phyloP scores from a whole-genome alignment of 2,329 filamentous ascomycete species.

The Samsoniella hepiali region DNA sequence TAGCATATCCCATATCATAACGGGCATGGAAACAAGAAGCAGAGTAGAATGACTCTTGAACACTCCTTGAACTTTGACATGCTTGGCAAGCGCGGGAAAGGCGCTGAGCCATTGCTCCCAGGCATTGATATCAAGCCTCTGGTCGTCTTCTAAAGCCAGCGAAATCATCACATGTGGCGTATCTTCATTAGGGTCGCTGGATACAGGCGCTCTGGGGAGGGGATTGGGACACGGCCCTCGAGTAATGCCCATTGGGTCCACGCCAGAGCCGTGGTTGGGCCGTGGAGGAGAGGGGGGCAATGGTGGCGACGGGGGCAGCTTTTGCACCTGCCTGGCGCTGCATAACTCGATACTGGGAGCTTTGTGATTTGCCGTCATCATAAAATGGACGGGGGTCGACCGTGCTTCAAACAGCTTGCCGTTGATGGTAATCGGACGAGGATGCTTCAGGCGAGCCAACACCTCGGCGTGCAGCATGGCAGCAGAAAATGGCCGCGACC shows the following conservation, averaged over 20 bases:
- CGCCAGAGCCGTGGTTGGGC: slow-evolving; percentile 23
- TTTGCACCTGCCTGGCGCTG: slow-evolving; percentile 28
- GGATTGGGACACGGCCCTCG: slow-evolving; percentile 24
- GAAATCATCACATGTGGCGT: slow-evolving; percentile 61
- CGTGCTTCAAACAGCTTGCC: slow-evolving; percentile 56
- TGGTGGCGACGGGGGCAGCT: slow-evolving; percentile 34
- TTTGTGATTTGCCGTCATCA: slow-evolving; percentile 60
- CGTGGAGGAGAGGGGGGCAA: slow-evolving; percentile 30
- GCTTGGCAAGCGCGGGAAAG: slow-evolving; percentile 56
- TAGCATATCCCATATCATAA: slow-evolving; percentile 58
- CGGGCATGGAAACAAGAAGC: slow-evolving; percentile 55
- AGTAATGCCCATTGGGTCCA: slow-evolving; percentile 22
- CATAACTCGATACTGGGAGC: slow-evolving; percentile 57
- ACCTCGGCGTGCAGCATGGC: slow-evolving; percentile 61
- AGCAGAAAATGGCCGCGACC: slow-evolving; percentile 51
- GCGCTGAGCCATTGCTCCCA: slow-evolving; percentile 57
- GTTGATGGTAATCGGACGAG: slow-evolving; percentile 54
- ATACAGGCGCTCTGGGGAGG: slow-evolving; percentile 11
- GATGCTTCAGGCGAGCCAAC: slow-evolving; percentile 58
- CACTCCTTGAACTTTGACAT: slow-evolving; percentile 58
- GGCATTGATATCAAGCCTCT: slow-evolving; percentile 53
- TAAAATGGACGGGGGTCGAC: slow-evolving; percentile 59
- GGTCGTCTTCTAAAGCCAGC: slow-evolving; percentile 55
- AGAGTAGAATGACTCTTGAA: slow-evolving; percentile 61
- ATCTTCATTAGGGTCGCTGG: slow-evolving; percentile 49